A percentile compares a stretch with the other conserved stretches of the same genome.
These are phyloP conservation scores for Pisolithus thermaeus DNA, from an alignment of 1,284 basidiomycete genomes.

Conservation along the genomic window DNA sequence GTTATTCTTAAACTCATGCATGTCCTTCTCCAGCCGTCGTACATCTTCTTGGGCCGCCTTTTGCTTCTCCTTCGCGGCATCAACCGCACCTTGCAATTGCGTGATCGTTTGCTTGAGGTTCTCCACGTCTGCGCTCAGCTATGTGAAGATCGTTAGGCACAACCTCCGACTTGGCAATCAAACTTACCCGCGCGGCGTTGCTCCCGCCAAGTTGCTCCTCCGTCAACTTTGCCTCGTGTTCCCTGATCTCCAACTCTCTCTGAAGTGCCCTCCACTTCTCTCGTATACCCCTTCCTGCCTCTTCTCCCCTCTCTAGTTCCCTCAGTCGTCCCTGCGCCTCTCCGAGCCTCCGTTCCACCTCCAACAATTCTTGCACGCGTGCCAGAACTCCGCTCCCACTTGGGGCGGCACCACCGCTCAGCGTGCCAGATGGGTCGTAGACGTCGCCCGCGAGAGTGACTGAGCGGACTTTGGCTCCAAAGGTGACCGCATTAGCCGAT, in stretches of 20 bases:
- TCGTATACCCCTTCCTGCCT: conserved; percentile 48
- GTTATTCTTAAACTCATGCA: conserved; percentile 98
- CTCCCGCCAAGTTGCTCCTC: conserved; percentile 86
- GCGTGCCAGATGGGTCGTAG: conserved; percentile 93
- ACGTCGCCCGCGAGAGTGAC: conserved; percentile 95
- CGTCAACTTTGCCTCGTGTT: conserved; percentile 80
- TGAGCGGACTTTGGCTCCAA: conserved; percentile 68
- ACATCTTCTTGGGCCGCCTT: conserved; percentile 72
- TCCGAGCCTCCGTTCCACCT: conserved; percentile 48
- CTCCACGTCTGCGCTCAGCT: conserved; percentile 83
- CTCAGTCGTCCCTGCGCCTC: conserved; percentile 49
- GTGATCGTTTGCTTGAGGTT: conserved; percentile 62
- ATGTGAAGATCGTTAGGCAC: not conserved
- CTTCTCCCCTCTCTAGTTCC: conserved; percentile 56
- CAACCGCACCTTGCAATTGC: conserved; percentile 62
- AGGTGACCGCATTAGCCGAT: conserved; percentile 87
- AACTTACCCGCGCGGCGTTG: conserved; percentile 78
- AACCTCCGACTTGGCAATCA: too few relatives aligned
- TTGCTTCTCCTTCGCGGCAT: conserved; percentile 72
- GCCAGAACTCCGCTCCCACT: conserved; percentile 73
- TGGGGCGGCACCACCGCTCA: conserved; percentile 89
- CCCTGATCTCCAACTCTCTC: conserved; percentile 82
- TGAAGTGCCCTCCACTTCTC: conserved; percentile 66
- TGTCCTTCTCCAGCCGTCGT: conserved; percentile 89
- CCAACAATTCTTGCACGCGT: conserved; percentile 80